Conservation (phyloP, 2,329 filamentous ascomycete genomes). For the Coniella lustricola region DNA sequence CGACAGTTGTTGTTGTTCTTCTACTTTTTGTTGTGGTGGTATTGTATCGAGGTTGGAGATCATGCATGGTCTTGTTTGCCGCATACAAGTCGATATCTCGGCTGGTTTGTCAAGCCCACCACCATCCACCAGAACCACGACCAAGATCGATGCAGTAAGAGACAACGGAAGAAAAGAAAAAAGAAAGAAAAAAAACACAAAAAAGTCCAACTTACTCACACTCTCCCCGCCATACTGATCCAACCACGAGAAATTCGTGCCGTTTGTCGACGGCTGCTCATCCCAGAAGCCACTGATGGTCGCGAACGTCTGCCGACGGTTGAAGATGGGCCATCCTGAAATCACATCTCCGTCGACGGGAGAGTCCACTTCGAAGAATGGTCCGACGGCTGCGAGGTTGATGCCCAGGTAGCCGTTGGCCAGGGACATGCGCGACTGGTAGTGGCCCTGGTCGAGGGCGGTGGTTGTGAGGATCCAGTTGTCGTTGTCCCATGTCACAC, state of each 20-base stretch:
- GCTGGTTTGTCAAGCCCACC: too few relatives aligned
- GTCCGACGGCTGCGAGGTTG: conserved; percentile 22
- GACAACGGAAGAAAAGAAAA: background rate
- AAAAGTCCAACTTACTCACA: conserved; percentile 43
- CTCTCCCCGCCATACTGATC: conserved; percentile 54
- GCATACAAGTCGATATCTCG: too few relatives aligned
- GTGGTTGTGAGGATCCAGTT: conserved; percentile 23
- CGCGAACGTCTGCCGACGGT: conserved; percentile 56
- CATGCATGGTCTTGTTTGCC: too few relatives aligned
- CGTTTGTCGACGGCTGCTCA: conserved; percentile 48
- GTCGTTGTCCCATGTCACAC: conserved; percentile 23
- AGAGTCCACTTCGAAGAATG: conserved; percentile 23
- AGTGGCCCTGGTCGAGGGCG: conserved; percentile 21
- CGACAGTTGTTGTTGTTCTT: too few relatives aligned
- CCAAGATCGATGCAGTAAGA: background rate
- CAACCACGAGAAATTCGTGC: conserved; percentile 61
- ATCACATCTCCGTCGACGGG: conserved; percentile 28
- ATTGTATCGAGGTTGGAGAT: too few relatives aligned
- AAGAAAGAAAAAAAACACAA: too few relatives aligned
- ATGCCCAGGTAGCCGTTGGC: conserved; percentile 26
- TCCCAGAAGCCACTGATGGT: conserved; percentile 64
- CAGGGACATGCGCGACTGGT: conserved; percentile 23
- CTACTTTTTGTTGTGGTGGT: too few relatives aligned
- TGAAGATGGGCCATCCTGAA: conserved; percentile 62
- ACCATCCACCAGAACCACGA: too few relatives aligned